Conservation (phyloP, 257 asterid genomes). For the Osmanthus fragrans region DNA sequence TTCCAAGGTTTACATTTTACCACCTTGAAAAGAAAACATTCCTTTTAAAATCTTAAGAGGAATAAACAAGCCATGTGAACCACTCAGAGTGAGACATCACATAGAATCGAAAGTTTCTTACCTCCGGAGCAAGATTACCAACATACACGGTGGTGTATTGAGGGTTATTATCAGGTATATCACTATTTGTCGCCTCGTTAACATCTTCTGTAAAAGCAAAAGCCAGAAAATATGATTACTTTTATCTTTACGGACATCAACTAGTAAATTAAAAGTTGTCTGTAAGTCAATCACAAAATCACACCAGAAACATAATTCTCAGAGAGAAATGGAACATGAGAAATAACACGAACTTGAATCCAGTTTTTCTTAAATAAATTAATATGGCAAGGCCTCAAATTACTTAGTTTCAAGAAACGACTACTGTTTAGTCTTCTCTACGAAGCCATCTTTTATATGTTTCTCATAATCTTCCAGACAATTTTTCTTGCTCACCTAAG, state of each 20-base stretch:
- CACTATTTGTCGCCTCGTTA: not conserved
- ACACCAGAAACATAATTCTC: not conserved
- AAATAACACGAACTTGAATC: not conserved
- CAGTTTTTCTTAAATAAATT: not conserved
- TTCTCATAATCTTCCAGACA: not conserved
- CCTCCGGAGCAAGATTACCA: constrained; percentile 4
- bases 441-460: not conserved
- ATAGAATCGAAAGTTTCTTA: not conserved
- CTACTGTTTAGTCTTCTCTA: not conserved
- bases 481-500: constrained; percentile 47
- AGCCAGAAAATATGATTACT: not conserved
- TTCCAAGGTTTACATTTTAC: not conserved
- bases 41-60: not conserved
- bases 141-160: not conserved
- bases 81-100: not conserved
- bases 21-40: not conserved
- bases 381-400: not conserved
- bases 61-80: not conserved
- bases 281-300: not conserved
- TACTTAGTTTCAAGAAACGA: not conserved
- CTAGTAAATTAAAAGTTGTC: not conserved
- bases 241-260: not conserved
- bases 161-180: not conserved
- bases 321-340: not conserved
- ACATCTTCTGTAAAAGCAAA: not conserved